phyloP scores from a whole-genome alignment of 163 green algal genomes.

The Scenedesmus sp. region DNA sequence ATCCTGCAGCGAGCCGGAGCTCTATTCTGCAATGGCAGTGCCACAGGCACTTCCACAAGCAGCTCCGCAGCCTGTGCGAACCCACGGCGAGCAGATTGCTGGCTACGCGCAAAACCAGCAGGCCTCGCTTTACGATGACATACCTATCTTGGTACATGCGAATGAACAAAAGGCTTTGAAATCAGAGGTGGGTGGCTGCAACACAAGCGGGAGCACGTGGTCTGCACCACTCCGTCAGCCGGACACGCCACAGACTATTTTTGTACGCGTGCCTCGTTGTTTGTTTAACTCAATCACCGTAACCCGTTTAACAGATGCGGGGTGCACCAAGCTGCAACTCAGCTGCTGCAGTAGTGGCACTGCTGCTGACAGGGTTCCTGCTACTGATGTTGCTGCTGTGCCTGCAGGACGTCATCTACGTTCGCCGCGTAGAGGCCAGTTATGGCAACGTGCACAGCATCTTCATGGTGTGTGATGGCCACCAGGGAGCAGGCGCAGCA shows the following conservation, averaged over 20 bases:
- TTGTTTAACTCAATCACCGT: too few relatives aligned
- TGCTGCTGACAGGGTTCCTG: not conserved
- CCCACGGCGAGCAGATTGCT: not conserved
- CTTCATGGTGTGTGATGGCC: slow-evolving; percentile 76
- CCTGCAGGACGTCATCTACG: slow-evolving; percentile 66
- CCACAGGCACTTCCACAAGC: not conserved
- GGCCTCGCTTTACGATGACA: not conserved
- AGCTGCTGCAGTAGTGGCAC: slow-evolving; percentile 13
- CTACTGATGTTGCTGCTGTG: not conserved
- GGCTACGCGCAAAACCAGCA: not conserved
- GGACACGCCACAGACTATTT: too few relatives aligned
- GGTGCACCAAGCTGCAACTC: not conserved
- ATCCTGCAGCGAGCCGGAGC: not conserved
- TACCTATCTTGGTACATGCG: slow-evolving; percentile 22
- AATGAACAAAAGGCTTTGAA: slow-evolving; percentile 51
- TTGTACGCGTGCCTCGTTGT: too few relatives aligned
- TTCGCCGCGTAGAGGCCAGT: slow-evolving; percentile 54
- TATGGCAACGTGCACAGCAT: slow-evolving; percentile 55
- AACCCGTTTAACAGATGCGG: too few relatives aligned
- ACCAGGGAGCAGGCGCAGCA: slow-evolving; percentile 62
- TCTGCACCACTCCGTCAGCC: too few relatives aligned
- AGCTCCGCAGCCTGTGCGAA: not conserved
- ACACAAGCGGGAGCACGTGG: not conserved
- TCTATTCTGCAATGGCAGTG: not conserved
- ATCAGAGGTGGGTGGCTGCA: slow-evolving; percentile 37